Evolutionary conservation across 352 stramenopile species (phyloP).

Genomic region (Globisporangium irregulare): DNA sequence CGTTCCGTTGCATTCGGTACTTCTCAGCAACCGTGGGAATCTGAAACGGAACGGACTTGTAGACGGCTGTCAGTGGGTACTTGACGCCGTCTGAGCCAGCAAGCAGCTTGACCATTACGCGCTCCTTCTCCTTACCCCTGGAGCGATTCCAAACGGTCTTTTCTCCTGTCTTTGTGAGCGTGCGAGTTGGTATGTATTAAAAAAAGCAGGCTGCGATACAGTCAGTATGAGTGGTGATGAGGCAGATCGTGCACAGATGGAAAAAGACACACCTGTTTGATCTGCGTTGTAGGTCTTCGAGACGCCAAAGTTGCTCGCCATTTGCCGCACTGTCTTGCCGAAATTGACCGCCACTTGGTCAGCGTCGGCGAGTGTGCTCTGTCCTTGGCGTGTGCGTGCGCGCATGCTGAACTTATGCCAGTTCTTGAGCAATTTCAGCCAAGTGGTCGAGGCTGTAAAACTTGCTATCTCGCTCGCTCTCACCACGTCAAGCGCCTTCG

Average conservation of each 20-base stretch:
- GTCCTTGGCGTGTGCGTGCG: neutral
- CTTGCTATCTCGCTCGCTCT: too few species aligned
- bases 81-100: neutral
- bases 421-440: too few species aligned
- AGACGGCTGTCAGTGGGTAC: neutral
- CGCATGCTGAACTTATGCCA: neutral
- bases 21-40: neutral
- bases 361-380: neutral
- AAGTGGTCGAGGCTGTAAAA: too few species aligned
- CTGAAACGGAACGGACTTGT: neutral
- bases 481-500: neutral
- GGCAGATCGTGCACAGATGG: too few species aligned
- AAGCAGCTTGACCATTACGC: neutral
- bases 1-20: neutral
- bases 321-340: neutral
- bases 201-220: neutral
- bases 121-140: neutral
- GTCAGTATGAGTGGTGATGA: neutral
- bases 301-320: neutral
- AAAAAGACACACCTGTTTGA: slow-evolving; percentile 2
- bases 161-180: neutral
- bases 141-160: neutral
- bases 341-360: neutral
- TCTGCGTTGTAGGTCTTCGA: neutral
- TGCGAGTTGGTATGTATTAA: slow-evolving; percentile 1